phyloP scores from a whole-genome alignment of 1,284 basidiomycete genomes.

The Anthracocystis setariae region DNA sequence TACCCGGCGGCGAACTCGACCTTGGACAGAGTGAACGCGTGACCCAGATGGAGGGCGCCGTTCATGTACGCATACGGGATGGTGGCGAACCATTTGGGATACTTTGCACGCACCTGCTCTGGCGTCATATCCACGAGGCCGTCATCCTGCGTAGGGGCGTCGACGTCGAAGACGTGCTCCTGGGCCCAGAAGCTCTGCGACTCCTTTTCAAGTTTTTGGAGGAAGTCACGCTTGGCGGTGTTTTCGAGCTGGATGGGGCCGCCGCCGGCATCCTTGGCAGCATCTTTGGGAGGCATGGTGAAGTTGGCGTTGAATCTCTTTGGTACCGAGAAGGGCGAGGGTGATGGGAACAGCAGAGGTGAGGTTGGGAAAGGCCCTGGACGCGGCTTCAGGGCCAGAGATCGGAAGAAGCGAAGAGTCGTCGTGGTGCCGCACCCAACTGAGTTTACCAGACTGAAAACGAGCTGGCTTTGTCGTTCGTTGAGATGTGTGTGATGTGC shows the following conservation, averaged over 20 bases:
- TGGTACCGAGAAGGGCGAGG: background rate
- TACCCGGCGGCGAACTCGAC: constrained; percentile 97
- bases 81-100: constrained; percentile 96
- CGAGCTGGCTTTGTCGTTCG: background rate
- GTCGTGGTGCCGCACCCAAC: constrained; percentile 30
- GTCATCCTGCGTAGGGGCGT: constrained; percentile 74
- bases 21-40: constrained; percentile 98
- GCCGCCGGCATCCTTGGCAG: constrained; percentile 20
- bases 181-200: constrained; percentile 83
- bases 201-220: constrained; percentile 82
- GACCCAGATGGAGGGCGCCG: constrained; percentile 93
- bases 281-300: constrained; percentile 52
- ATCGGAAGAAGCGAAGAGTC: constrained; percentile 40
- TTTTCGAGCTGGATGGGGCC: constrained; percentile 68
- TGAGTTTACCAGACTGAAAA: constrained; percentile 1
- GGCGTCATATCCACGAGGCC: constrained; percentile 56
- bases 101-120: constrained; percentile 72
- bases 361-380: constrained; percentile 18
- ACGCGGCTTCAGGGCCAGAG: constrained; percentile 45
- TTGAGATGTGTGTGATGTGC: background rate
- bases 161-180: constrained; percentile 77
- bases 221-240: constrained; percentile 89
- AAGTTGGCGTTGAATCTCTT: constrained; percentile 6
- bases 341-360: background rate
- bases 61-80: constrained; percentile 94